Conservation (phyloP, 257 asterid genomes). For the Solanum ossicruentum region DNA sequence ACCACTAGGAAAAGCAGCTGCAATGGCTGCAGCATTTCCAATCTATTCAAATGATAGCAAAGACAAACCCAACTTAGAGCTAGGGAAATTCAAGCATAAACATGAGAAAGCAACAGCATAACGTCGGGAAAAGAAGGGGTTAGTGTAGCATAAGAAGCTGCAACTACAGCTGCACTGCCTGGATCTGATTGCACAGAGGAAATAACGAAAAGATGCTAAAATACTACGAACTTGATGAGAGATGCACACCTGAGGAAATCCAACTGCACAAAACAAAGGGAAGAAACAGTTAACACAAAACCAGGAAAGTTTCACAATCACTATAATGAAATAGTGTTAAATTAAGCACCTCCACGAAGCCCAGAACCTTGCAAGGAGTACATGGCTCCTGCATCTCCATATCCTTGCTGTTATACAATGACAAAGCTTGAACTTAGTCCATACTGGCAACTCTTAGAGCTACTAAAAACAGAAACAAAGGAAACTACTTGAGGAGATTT, state of each 20-base stretch:
- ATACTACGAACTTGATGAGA: background rate
- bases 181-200: background rate
- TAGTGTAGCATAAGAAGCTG: background rate
- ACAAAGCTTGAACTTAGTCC: background rate
- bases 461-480: conserved; percentile 7
- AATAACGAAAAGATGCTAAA: background rate
- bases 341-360: conserved; percentile 42
- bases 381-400: conserved; percentile 47
- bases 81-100: background rate
- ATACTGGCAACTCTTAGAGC: background rate
- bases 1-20: conserved; percentile 95
- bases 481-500: conserved; percentile 69
- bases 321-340: background rate
- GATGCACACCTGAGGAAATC: conserved; percentile 80
- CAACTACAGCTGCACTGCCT: background rate
- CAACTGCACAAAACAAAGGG: conserved; percentile 36
- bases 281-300: background rate
- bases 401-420: conserved; percentile 45
- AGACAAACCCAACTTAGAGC: background rate
- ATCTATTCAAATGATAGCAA: conserved; percentile 24
- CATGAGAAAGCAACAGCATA: background rate
- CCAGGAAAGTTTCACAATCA: background rate
- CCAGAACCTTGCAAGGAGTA: conserved; percentile 17
- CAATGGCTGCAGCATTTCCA: conserved; percentile 90
- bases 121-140: background rate